Base-by-base conservation (phyloP, 2,329 filamentous ascomycete genomes). In the Cercospora citrullina region DNA sequence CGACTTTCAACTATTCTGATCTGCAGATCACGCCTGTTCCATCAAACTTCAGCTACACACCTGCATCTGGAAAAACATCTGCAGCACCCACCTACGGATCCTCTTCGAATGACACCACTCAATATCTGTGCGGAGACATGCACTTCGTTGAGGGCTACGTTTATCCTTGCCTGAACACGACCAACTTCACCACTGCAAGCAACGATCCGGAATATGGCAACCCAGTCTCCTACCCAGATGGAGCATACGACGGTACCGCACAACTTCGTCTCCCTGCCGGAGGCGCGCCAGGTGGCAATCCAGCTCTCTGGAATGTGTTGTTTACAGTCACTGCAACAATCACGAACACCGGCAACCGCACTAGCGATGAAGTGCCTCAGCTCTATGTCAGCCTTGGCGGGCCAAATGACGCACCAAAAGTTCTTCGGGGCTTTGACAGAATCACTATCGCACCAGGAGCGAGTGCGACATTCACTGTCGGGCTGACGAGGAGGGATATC, bases 251-350 rank as follows among this genome's bases (percentile, higher is more conserved):
- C 2, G 18, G 30, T 1, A 59, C n/a, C 4, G 30, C 55, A 21
- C 55, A 59, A 14, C 7, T n/a, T 36, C 28, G 28, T 36, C n/a
- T 36, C 6, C 30, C 55, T 18, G 55, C 55, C 4, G 55, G 55
- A 36, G 30, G 55, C 7, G 55, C 55, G 16, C 55, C 55, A 7
- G 55, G 55, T 31, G 84, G 83, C 5, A 82, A 89, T 64, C 83
- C 80, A 72, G 30, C 66, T 5, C 84, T 94, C 0, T 94, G 88
- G 83, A 85, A 91, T 48, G 78, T 83, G 0, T 83, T 89, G 0
- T 89, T 86, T 68, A 78, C 79, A 23, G 80, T 91, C 10, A 81
- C 83, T 3, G 84, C 87, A 3, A 84, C 80, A 0, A 80, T 94
- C 1, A 84, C 81, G 7, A 95, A 95, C 74, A 85, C 84, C 0